phyloP scores from a whole-genome alignment of 2,329 filamentous ascomycete genomes.

The Capronia americana region DNA sequence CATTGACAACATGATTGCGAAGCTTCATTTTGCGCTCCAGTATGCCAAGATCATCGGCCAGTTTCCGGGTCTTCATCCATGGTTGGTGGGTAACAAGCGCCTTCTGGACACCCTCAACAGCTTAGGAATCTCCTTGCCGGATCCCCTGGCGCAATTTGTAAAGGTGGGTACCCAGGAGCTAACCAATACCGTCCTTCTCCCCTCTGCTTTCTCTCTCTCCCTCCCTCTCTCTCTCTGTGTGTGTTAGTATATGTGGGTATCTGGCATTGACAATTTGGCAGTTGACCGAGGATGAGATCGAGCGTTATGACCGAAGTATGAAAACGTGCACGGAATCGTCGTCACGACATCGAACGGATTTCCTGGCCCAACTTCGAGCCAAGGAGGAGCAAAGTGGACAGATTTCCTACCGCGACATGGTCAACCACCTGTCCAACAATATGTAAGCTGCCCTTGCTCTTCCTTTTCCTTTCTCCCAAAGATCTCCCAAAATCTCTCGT shows the following conservation, averaged over 20 bases:
- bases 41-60: constrained; percentile 7
- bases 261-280: neutral
- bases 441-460: constrained; percentile 5
- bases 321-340: neutral
- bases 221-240: no score
- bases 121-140: neutral
- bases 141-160: neutral
- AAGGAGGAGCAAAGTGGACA: constrained; percentile 17
- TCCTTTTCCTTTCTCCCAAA: neutral
- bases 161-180: neutral
- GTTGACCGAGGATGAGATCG: constrained; percentile 18
- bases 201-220: neutral
- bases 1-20: constrained; percentile 40
- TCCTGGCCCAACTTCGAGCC: constrained; percentile 20
- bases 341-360: constrained; percentile 17
- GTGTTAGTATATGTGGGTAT: no score
- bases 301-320: constrained; percentile 11
- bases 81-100: constrained; percentile 6
- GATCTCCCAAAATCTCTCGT: neutral
- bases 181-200: no score
- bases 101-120: neutral
- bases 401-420: constrained; percentile 16
- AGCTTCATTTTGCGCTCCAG: neutral
- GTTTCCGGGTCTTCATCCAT: constrained; percentile 8
- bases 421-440: constrained; percentile 28